Conservation (phyloP, 192 early-diverging fungal genomes). For the Mortierella claussenii region DNA sequence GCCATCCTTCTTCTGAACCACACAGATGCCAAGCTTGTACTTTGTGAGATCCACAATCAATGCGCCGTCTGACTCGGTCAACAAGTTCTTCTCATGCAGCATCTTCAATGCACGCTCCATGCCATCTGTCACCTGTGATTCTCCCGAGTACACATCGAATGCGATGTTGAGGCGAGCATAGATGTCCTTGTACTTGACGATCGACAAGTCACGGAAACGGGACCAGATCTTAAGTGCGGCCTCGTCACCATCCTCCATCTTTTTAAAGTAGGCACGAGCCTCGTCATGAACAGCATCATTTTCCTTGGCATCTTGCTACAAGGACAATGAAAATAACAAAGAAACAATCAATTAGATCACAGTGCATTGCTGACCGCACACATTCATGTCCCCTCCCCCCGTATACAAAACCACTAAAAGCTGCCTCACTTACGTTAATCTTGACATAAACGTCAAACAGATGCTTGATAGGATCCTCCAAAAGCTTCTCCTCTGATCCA, state of each 20-base stretch:
- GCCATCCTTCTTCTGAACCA: conserved; percentile 92
- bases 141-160: conserved; percentile 97
- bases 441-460: conserved; percentile 93
- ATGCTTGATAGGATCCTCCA: conserved; percentile 88
- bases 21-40: conserved; percentile 84
- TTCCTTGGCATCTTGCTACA: conserved; percentile 69
- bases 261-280: conserved; percentile 92
- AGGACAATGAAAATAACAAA: conserved; percentile 4
- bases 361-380: no score
- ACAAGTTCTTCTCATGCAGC: conserved; percentile 76
- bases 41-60: conserved; percentile 85
- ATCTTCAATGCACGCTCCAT: conserved; percentile 76
- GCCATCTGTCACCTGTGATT: conserved; percentile 87
- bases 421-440: conserved; percentile 73
- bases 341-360: conserved; percentile 60
- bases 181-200: conserved; percentile 91
- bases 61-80: conserved; percentile 85
- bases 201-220: conserved; percentile 88
- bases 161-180: conserved; percentile 90
- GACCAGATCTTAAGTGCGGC: conserved; percentile 84
- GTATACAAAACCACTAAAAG: conserved; percentile 48
- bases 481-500: conserved; percentile 83
- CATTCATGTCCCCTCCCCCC: no score
- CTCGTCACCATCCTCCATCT: conserved; percentile 95
- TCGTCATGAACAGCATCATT: conserved; percentile 78